Evolutionary conservation across 106 monocot genomes (phyloP), one percentile per base, ranked within the genome.

Genomic region (Apostasia ramifera): DNA sequence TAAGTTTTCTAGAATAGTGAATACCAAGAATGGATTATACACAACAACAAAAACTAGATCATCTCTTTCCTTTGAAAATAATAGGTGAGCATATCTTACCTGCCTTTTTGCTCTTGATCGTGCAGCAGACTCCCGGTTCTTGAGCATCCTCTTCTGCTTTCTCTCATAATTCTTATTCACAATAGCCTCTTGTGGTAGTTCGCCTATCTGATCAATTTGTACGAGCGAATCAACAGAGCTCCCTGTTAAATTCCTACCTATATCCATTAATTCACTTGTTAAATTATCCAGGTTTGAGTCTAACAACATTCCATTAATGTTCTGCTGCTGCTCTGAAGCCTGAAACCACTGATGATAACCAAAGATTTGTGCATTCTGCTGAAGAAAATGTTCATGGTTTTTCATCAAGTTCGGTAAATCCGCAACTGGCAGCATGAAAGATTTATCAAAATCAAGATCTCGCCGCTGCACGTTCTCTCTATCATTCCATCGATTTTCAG

Each of bases 111-210:
- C n/a, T 56, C 55, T 56, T 2, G 55, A 56, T 14, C 55, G 55
- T 14, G 55, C 55, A 14, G 55, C 55, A 56, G 55, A 56, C 26
- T 56, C 55, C 55, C 55, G 13, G 55, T 56, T 56, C 55, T 56
- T 56, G 0, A 56, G 26, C 55, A 4, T 56, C 55, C 55, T 56
- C 13, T 15, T 26, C 15, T 15, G 55, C 55, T 26, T 56, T 26
- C 55, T 56, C 26, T 56, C 55, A 56, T 14, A 56, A 3, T 56
- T 26, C n/a, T 26, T 56, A 3, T 56, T 26, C 55, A 8, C 55
- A 56, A 3, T 56, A 26, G 4, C 55, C 5, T 56, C 6, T 3
- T 56, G 3, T 55, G 54, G 11, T 9, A 55, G 3, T n/a, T 55
- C 14, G 8, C 4, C 3, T 15, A 56, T 56, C 55, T 56, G 14